Base-by-base conservation (phyloP, 2,329 filamentous ascomycete genomes). In the Malbranchea zuffiana region DNA sequence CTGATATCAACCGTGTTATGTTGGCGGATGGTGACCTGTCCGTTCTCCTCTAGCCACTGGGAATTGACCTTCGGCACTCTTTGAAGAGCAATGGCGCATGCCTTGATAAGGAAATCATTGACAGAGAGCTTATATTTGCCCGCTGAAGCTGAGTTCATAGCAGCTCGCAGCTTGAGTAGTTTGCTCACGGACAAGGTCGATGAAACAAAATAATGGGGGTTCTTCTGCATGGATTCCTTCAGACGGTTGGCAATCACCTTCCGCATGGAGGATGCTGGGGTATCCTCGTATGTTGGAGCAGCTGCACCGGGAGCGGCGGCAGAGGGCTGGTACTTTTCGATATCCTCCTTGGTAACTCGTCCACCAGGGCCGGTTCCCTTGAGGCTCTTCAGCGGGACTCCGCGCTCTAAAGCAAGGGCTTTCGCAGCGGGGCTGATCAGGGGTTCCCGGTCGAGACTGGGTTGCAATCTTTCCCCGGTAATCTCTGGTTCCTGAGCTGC, bases 41-140 rank as follows among this genome's bases (percentile, higher is more conserved):
- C 86, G 52, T 80, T 80, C 55, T 82, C 78, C 58, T 80, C 76
- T 37, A 70, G 69, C 88, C 90, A 98, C 61, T 83, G 88, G 34
- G 87, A 87, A 75, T 98, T 98, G 66, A 87, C 90, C 47, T 82
- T 75, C 42, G 90, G 90, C 32, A 96, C 87, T 75, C 94, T 95
- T 68, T 80, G 80, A 60, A 81, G 85, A 44, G 90, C 90, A 45
- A 82, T 70, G 42, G 77, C 83, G 41, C 88, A 83, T 50, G 88
- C 90, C 76, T 98, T 98, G 74, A 98, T 85, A 46, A 98, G 73
- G 74, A 98, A 94, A 67, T 98, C 90, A 67, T 98, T 98, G 67
- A 98, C 85, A n/a, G 87, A 95, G 42, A 98, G 82, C 77, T 95
- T 98, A 77, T 94, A 98, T 65, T 86, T 79, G 67, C 88, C 90